Evolutionary conservation across 371 early-diverging fungal genomes (phyloP).

Genomic region (Circinella minor): DNA sequence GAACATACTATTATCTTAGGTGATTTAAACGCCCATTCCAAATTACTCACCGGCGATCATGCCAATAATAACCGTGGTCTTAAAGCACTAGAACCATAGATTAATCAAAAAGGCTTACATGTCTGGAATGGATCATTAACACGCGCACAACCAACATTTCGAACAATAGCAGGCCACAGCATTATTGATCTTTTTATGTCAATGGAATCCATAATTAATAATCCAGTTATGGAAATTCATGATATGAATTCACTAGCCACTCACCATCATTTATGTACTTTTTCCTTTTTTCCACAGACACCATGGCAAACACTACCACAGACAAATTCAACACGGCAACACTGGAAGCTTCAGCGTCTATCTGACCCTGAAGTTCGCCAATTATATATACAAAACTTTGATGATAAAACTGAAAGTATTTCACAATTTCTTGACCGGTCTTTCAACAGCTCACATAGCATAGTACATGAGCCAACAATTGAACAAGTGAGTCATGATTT

Average conservation of each 20-base stretch:
- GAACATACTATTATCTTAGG: constrained; percentile 9
- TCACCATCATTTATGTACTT: constrained; percentile 6
- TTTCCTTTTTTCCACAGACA: neutral
- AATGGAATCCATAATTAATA: neutral
- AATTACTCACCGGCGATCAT: neutral
- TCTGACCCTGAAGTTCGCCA: constrained; percentile 1
- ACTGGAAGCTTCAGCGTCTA: constrained; percentile 7
- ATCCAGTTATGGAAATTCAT: neutral
- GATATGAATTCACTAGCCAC: neutral
- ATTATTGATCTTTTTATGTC: constrained; percentile 15
- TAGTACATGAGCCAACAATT: neutral
- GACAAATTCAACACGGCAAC: neutral
- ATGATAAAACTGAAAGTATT: neutral
- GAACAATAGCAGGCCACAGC: neutral
- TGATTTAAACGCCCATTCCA: constrained; percentile 7
- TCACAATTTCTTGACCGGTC: neutral
- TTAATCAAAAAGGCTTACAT: neutral
- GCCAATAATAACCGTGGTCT: neutral
- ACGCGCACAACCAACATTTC: constrained; percentile 7
- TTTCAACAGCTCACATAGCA: neutral
- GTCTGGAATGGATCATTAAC: constrained; percentile 10
- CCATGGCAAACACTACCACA: neutral
- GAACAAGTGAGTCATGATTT: neutral
- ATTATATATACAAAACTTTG: neutral
- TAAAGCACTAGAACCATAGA: neutral